Evolutionary conservation across 495 filamentous ascomycete species (phyloP).

Genomic region (Neurospora tetraspora): DNA sequence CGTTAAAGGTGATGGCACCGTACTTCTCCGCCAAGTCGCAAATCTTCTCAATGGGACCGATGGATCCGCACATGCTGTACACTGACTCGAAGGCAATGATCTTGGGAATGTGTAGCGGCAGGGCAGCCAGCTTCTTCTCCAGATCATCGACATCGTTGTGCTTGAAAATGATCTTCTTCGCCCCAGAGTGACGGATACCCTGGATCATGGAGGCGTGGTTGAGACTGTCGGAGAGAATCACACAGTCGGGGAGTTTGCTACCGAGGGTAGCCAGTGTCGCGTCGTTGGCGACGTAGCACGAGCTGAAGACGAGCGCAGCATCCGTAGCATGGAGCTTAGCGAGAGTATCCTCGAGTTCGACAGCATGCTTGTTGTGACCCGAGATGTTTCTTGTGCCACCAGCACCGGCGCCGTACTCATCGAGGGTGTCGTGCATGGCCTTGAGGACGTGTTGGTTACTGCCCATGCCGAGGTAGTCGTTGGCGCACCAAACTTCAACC

Average conservation of each 20-base stretch:
- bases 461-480: constrained; percentile 98
- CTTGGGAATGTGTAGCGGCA: constrained; percentile 78
- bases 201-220: constrained; percentile 99
- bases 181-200: constrained; percentile 92
- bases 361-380: constrained; percentile 91
- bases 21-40: constrained; percentile 96
- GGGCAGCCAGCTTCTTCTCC: constrained; percentile 78
- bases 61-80: constrained; percentile 97
- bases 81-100: constrained; percentile 98
- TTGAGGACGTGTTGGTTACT: constrained; percentile 79
- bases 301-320: constrained; percentile 84
- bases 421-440: constrained; percentile 88
- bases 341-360: constrained; percentile 71
- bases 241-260: constrained; percentile 91
- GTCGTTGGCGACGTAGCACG: constrained; percentile 97
- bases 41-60: constrained; percentile 91
- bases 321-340: constrained; percentile 89
- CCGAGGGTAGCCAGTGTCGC: constrained; percentile 93
- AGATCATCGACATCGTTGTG: constrained; percentile 90
- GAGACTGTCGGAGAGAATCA: constrained; percentile 87
- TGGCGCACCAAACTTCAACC: constrained; percentile 99
- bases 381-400: constrained; percentile 97
- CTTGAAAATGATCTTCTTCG: constrained; percentile 96
- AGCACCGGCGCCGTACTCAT: constrained; percentile 89
- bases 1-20: constrained; percentile 91